phyloP scores from a whole-genome alignment of 176 grass and related monocot species.

The Saccharum spontaneum region DNA sequence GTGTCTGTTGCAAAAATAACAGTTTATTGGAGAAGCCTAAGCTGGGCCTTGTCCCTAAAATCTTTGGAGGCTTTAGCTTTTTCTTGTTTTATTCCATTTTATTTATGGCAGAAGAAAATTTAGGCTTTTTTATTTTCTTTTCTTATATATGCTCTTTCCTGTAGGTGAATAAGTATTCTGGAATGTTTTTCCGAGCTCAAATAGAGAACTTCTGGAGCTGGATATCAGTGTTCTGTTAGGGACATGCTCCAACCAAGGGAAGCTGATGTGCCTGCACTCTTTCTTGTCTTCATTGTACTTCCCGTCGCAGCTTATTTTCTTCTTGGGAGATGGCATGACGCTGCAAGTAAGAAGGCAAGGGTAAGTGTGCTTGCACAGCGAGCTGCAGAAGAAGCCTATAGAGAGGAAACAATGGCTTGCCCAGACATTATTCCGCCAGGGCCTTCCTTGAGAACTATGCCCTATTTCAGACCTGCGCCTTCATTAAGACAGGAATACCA shows the following conservation, averaged over 20 bases:
- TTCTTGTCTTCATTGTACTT: constrained; percentile 78
- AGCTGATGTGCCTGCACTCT: constrained; percentile 83
- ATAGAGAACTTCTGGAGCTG: constrained; percentile 45
- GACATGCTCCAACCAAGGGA: constrained; percentile 98
- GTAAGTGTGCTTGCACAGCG: constrained; percentile 70
- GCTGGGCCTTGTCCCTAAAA: background rate
- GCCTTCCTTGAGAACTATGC: constrained; percentile 53
- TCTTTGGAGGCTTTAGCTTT: background rate
- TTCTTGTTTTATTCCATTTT: constrained; percentile 1
- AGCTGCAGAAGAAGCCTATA: constrained; percentile 74
- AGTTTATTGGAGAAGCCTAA: constrained; percentile 14
- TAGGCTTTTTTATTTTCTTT: background rate
- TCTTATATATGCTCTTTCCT: constrained; percentile 20
- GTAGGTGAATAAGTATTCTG: constrained; percentile 45
- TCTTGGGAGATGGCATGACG: constrained; percentile 88
- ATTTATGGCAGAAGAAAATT: background rate
- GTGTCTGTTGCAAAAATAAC: background rate
- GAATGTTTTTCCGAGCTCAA: constrained; percentile 51
- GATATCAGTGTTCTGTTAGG: constrained; percentile 77
- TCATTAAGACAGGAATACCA: constrained; percentile 60
- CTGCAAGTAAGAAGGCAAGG: constrained; percentile 68
- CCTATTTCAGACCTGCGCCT: constrained; percentile 50
- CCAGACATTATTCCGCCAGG: constrained; percentile 58
- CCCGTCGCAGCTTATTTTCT: constrained; percentile 88
- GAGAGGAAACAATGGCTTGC: constrained; percentile 67